Conservation (phyloP, 2,329 filamentous ascomycete genomes). For the Juglanconis oblonga region DNA sequence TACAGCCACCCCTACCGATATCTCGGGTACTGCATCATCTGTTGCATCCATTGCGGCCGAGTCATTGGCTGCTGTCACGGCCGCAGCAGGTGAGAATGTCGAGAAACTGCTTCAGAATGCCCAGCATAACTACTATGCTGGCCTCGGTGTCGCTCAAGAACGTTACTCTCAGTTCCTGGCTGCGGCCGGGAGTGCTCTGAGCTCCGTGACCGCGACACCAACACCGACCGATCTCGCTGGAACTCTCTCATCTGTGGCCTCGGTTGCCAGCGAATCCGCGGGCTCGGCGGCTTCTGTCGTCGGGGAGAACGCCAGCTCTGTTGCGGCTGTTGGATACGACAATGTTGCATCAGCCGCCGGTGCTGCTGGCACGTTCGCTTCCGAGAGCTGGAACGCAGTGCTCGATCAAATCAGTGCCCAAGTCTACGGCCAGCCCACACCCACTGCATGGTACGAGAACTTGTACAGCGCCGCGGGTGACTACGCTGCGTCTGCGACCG, state of each 20-base stretch:
- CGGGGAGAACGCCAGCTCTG: constrained; percentile 33
- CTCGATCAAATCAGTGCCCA: constrained; percentile 65
- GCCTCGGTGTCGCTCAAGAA: constrained; percentile 73
- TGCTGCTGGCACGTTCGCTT: constrained; percentile 29
- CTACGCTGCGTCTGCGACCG: constrained; percentile 59
- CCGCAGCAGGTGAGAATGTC: constrained; percentile 37
- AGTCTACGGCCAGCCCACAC: constrained; percentile 65
- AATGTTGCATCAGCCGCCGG: constrained; percentile 21
- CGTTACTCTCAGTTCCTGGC: constrained; percentile 73
- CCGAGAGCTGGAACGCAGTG: constrained; percentile 59
- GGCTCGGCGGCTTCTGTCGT: constrained; percentile 36
- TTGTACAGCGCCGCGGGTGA: constrained; percentile 45
- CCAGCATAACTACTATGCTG: constrained; percentile 70
- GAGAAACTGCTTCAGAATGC: constrained; percentile 62
- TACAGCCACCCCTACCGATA: constrained; percentile 52
- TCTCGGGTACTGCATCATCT: constrained; percentile 14
- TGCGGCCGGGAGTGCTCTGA: constrained; percentile 68
- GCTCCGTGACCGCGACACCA: constrained; percentile 55
- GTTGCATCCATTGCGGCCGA: constrained; percentile 17
- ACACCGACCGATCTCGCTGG: constrained; percentile 54
- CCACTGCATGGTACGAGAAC: constrained; percentile 54
- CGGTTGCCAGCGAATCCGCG: constrained; percentile 44
- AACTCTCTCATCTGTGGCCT: constrained; percentile 43
- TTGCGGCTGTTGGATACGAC: constrained; percentile 27
- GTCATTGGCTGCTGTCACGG: constrained; percentile 14